Base-by-base conservation (phyloP, 1,284 basidiomycete species). In the Pseudozyma tsukubaensis region DNA sequence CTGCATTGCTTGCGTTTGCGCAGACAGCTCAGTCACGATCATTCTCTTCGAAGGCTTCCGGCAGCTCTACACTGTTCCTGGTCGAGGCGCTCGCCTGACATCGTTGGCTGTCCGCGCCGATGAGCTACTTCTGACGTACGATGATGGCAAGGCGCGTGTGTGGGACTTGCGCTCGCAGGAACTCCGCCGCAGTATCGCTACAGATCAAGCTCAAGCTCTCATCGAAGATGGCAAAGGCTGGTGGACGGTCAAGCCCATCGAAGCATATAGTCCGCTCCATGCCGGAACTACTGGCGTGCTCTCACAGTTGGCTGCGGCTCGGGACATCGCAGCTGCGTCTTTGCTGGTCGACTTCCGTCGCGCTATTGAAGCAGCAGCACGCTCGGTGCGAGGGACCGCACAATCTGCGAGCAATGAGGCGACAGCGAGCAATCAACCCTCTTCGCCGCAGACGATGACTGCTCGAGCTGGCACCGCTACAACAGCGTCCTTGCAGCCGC, bases 91-190 rank as follows among this genome's bases (percentile, higher is more conserved):
- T 4, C 75, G 92, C 3, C 87, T 97, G 12, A 86, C 87, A 18
- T 86, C 88, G 37, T 85, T 96, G 21, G 92, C 90, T 72, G 84
- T 93, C 1, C 88, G 89, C 2, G 90, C 88, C 14, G 74, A 92
- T 59, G 91, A 93, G 72, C 85, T 98, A 24, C 82, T 97, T 50
- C 86, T 96, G 7, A 86, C 91, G 1, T 98, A 97, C 82, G 87
- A 87, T 2, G 91, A 93, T 71, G 89, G 89, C 3, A 89, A 91
- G 59, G 92, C 92, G 3, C 87, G 96, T 34, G 86, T 95, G 1
- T 99, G 96, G 94, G 92, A 97, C 81, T 86, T 92, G n/a, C 89
- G 90, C 63, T 91, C 91, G 0, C 89, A 89, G 54, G 94, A 97
- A 81, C 91, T 98, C 77, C 89, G 94, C 86, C 87, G 94, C 42